Evolutionary conservation across 164 flowering plant genomes (phyloP), one percentile per base, ranked within the genome.

Genomic region (Stephania yunnanensis): DNA sequence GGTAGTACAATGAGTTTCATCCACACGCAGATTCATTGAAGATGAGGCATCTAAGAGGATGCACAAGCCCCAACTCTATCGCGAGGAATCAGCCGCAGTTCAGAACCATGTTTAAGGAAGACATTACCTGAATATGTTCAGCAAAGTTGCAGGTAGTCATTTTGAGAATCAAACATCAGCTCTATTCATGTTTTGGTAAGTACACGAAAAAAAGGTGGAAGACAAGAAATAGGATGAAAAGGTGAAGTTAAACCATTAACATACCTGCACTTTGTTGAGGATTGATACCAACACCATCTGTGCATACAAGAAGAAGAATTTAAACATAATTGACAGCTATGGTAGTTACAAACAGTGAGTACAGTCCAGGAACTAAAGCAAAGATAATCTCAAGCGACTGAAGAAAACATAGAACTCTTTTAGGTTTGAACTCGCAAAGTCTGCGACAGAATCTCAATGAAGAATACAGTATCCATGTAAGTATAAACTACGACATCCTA

Each of bases 261-360:
- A 68, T 85, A 89, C 98, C 98, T 77, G 97, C 98, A 87, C 97
- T 92, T 80, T 93, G 99, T 70, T 95, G 99, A 77, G 99, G 99
- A 79, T 93, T 95, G 80, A 95, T 95, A 77, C 99, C 99, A 2
- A 95, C 97, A 71, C 97, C 99, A 92, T 95, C 99, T 95, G 91
- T 78, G 80, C 12, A 13, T n/a, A 17, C 64, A 80, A 74, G 44
- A 68, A 68, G 29, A 25, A 70, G 0, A 70, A 50, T 45, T 19
- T 53, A 19, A 36, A 46, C 46, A 76, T 17, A 64, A n/a, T 58
- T 58, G 6, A 19, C 65, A 50, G 55, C 11, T 50, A 11, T 3
- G 15, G 15, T 11, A 9, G 55, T 58, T 0, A 55, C 13, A 5
- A 58, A 58, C 17, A 58, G 64, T 6, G 19, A 58, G 64, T 15